A percentile compares a stretch with the other conserved stretches of the same genome.
Conservation (phyloP, 164 flowering plant genomes). For the Litsea cubeba region DNA sequence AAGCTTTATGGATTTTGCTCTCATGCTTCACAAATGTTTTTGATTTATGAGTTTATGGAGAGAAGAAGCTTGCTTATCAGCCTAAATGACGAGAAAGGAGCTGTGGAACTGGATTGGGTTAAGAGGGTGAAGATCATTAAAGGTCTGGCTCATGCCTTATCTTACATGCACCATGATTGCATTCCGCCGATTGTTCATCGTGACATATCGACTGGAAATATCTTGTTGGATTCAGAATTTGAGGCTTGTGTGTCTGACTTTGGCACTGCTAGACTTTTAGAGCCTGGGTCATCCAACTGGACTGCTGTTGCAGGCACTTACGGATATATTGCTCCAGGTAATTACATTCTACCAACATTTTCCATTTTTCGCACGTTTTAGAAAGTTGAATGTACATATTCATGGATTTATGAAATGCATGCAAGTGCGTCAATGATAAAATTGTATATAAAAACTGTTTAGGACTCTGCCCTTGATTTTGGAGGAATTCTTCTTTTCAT, state of each 20-base stretch:
- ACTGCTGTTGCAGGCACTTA: not conserved
- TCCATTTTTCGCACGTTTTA: no score
- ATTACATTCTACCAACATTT: not conserved
- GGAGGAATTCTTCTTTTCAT: not conserved
- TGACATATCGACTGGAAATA: slow-evolving; percentile 11
- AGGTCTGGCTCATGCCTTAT: slow-evolving; percentile 6
- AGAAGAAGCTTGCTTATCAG: slow-evolving; percentile 2
- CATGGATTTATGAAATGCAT: not conserved
- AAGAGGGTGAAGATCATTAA: slow-evolving; percentile 2
- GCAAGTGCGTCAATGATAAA: no score
- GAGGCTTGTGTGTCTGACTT: slow-evolving; percentile 8
- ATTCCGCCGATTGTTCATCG: slow-evolving; percentile 16
- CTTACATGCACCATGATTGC: slow-evolving; percentile 7
- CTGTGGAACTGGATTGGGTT: not conserved
- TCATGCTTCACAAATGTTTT: not conserved
- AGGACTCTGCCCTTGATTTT: not conserved
- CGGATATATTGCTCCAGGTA: slow-evolving; percentile 10
- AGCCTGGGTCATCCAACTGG: not conserved
- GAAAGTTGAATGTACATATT: not conserved
- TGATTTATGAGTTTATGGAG: slow-evolving; percentile 7
- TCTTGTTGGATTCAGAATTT: slow-evolving; percentile 8
- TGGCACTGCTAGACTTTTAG: slow-evolving; percentile 4
- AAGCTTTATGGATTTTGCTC: slow-evolving; percentile 11
- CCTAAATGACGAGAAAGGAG: not conserved
- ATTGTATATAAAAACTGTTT: no score